These are phyloP conservation scores for Parasarocladium wereldwijsianum DNA, from an alignment of 2,329 filamentous ascomycete species.

Conservation along the genomic window DNA sequence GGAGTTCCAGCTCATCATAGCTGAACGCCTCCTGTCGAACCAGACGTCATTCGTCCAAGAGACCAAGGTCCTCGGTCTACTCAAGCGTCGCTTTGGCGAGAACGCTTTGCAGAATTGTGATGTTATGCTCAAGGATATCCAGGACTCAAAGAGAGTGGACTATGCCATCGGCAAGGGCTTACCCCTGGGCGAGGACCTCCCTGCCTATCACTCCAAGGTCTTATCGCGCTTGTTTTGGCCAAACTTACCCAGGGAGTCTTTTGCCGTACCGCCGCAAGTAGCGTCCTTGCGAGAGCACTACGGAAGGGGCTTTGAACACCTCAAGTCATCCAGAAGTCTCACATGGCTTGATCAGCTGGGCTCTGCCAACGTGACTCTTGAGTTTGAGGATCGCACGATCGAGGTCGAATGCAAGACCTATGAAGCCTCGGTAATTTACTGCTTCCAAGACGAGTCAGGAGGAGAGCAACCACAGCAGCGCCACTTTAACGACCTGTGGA, in stretches of 20 bases:
- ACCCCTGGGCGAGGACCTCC: neutral
- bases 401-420: conserved; percentile 63
- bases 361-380: conserved; percentile 64
- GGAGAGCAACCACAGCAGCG: conserved; percentile 22
- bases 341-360: conserved; percentile 79
- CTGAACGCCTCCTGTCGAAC: conserved; percentile 58
- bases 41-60: conserved; percentile 63
- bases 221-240: conserved; percentile 93
- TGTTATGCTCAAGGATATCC: conserved; percentile 91
- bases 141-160: conserved; percentile 68
- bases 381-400: conserved; percentile 67
- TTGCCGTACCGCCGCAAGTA: conserved; percentile 46
- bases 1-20: conserved; percentile 81
- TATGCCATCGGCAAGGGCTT: conserved; percentile 38
- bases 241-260: conserved; percentile 54
- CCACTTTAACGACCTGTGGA: conserved; percentile 37
- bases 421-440: conserved; percentile 77
- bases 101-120: conserved; percentile 79
- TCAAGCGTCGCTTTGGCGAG: conserved; percentile 83
- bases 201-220: conserved; percentile 62
- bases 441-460: conserved; percentile 46
- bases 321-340: conserved; percentile 75
- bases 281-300: conserved; percentile 52
- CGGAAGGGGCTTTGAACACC: conserved; percentile 57
- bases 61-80: conserved; percentile 66